A percentile compares a stretch with the other conserved stretches of the same genome.
Evolutionary conservation across 208 protist genomes (phyloP).

Genomic region (Angomonas deanei): DNA sequence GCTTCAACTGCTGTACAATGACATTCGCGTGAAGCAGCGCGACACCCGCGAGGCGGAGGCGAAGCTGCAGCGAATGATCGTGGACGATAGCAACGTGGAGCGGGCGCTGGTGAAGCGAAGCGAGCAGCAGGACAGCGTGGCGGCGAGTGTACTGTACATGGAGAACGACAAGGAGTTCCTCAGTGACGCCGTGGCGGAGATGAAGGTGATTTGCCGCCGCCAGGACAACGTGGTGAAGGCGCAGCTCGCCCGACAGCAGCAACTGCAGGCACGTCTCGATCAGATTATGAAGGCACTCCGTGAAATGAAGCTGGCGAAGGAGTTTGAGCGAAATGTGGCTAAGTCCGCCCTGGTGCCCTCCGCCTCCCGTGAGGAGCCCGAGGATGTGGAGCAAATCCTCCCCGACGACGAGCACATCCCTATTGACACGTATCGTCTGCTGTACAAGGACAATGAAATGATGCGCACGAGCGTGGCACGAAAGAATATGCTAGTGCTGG

Average conservation of each 20-base stretch:
- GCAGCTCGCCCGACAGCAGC: constrained; percentile 73
- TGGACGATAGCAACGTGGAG: constrained; percentile 34
- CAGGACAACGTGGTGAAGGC: constrained; percentile 81
- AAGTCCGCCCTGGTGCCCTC: constrained; percentile 74
- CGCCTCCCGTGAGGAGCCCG: constrained; percentile 63
- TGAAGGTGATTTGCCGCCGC: constrained; percentile 49
- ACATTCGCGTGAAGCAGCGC: constrained; percentile 61
- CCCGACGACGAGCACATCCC: constrained; percentile 76
- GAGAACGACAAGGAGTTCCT: constrained; percentile 77
- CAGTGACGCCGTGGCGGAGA: constrained; percentile 53
- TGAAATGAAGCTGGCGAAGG: constrained; percentile 77
- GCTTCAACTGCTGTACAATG: constrained; percentile 64
- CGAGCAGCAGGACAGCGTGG: constrained; percentile 18
- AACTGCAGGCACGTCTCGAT: constrained; percentile 77
- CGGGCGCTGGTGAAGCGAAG: constrained; percentile 37
- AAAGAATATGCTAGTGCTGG: constrained; percentile 88
- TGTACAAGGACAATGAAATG: constrained; percentile 85
- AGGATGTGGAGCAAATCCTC: constrained; percentile 68
- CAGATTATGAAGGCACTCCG: constrained; percentile 61
- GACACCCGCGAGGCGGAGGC: constrained; percentile 61
- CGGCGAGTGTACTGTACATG: constrained; percentile 48
- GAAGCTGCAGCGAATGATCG: constrained; percentile 46
- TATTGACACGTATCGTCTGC: constrained; percentile 78
- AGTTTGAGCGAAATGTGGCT: constrained; percentile 66
- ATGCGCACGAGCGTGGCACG: constrained; percentile 71